phyloP scores from a whole-genome alignment of 2,329 filamentous ascomycete species.

The Pseudogymnoascus sp. region DNA sequence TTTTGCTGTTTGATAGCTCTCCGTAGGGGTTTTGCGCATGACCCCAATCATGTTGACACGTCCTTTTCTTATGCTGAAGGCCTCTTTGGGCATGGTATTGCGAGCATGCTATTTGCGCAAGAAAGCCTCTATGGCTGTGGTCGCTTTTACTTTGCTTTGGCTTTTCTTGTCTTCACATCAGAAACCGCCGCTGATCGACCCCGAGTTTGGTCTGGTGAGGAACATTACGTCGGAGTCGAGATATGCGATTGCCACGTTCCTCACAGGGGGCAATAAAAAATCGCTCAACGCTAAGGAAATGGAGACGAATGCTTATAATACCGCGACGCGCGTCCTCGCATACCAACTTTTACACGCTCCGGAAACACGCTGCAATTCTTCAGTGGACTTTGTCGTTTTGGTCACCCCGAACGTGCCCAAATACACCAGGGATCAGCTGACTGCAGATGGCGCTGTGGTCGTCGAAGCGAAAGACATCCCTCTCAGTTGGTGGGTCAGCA shows the following conservation, averaged over 20 bases:
- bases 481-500: constrained; percentile 31
- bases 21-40: not conserved
- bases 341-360: constrained; percentile 37
- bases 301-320: constrained; percentile 32
- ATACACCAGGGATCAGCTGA: constrained; percentile 29
- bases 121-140: not conserved
- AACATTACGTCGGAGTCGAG: not conserved
- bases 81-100: not conserved
- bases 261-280: constrained; percentile 27
- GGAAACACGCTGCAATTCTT: constrained; percentile 28
- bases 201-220: not conserved
- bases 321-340: constrained; percentile 32
- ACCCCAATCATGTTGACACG: not conserved
- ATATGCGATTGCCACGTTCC: constrained; percentile 33
- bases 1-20: not conserved
- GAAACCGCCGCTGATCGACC: not conserved
- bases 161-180: not conserved
- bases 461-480: constrained; percentile 31
- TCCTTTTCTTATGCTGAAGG: not conserved
- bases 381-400: constrained; percentile 34
- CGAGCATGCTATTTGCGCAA: not conserved
- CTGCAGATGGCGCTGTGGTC: constrained; percentile 34
- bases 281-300: constrained; percentile 22
- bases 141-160: not conserved
- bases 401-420: constrained; percentile 28